Evolutionary conservation across 768 basidiomycete species (phyloP).

Genomic region (Mycena vulgaris): DNA sequence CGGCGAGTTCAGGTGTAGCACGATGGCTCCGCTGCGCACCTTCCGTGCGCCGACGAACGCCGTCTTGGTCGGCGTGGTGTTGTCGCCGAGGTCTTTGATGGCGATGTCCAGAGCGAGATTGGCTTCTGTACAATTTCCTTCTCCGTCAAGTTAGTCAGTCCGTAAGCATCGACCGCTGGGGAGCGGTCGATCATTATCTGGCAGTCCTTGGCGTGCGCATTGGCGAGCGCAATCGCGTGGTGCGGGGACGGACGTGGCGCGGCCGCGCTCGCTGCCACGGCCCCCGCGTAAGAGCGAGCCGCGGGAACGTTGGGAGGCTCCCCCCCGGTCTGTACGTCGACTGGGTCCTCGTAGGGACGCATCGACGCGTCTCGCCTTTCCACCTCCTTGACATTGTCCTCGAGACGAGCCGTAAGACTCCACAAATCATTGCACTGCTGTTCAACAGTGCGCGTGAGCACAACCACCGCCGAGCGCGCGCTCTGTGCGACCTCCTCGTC

Average conservation of each 20-base stretch:
- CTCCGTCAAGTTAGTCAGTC: background rate
- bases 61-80: background rate
- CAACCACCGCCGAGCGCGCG: too few relatives aligned
- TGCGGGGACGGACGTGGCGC: too few relatives aligned
- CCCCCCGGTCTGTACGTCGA: too few relatives aligned
- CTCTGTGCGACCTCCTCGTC: too few relatives aligned
- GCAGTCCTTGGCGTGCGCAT: background rate
- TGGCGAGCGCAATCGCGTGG: background rate
- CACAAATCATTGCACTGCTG: too few relatives aligned
- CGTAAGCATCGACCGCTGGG: background rate
- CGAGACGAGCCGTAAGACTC: too few relatives aligned
- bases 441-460: too few relatives aligned
- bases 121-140: background rate
- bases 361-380: too few relatives aligned
- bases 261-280: background rate
- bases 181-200: background rate
- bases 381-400: too few relatives aligned
- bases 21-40: slow-evolving; percentile 32
- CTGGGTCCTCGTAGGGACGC: too few relatives aligned
- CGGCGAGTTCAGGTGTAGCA: background rate
- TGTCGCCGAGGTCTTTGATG: background rate
- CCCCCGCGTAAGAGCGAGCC: background rate
- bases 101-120: background rate
- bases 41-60: slow-evolving; percentile 32
- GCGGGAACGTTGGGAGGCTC: too few relatives aligned